A percentile compares a stretch with the other conserved stretches of the same genome.
Conservation (phyloP, 257 asterid genomes). For the Paulownia fortunei region DNA sequence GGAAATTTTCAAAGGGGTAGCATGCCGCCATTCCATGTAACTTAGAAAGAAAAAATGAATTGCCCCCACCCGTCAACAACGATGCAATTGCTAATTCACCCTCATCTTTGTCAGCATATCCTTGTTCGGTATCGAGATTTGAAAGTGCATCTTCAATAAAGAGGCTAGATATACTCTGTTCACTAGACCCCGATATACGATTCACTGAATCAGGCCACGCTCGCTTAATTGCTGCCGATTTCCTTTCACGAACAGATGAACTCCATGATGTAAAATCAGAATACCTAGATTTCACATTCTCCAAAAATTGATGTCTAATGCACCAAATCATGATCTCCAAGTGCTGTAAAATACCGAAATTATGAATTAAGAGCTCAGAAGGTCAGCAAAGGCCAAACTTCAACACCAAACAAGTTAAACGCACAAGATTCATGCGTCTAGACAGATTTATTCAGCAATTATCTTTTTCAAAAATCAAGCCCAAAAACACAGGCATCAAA, state of each 20-base stretch:
- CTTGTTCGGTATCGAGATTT: conserved; percentile 72
- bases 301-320: conserved; percentile 79
- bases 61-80: conserved; percentile 51
- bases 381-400: conserved; percentile 20
- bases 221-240: conserved; percentile 66
- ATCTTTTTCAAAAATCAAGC: conserved; percentile 10
- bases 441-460: background rate
- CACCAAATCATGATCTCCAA: conserved; percentile 91
- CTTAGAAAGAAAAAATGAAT: conserved; percentile 51
- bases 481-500: background rate
- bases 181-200: conserved; percentile 43
- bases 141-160: conserved; percentile 92
- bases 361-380: background rate
- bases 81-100: conserved; percentile 57
- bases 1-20: conserved; percentile 83
- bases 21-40: conserved; percentile 74
- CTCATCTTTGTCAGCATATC: conserved; percentile 45
- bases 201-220: conserved; percentile 78
- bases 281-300: conserved; percentile 60
- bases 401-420: conserved; percentile 14
- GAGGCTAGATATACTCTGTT: conserved; percentile 57
- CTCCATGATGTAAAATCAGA: conserved; percentile 67
- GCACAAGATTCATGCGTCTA: background rate
- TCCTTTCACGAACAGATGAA: conserved; percentile 68
- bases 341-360: conserved; percentile 61